Evolutionary conservation across 371 early-diverging fungal genomes (phyloP).

Genomic region (Mortierella sp.): DNA sequence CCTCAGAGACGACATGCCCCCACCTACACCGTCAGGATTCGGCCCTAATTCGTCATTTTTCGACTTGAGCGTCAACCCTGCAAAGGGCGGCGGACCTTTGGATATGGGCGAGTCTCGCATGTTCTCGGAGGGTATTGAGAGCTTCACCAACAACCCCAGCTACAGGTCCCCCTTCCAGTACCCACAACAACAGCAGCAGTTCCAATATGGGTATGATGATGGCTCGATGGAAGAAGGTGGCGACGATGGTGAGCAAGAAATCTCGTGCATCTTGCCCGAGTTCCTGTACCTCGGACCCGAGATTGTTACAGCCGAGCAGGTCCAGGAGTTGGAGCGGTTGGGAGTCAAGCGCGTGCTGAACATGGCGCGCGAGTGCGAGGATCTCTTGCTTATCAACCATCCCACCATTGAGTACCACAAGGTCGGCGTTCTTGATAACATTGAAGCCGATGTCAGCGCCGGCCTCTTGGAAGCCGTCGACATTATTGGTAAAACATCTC

Average conservation of each 20-base stretch:
- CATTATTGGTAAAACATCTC: slow-evolving; percentile 66
- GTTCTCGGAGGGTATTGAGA: slow-evolving; percentile 47
- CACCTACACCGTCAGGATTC: neutral
- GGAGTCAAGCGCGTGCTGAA: slow-evolving; percentile 68
- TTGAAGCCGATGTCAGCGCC: slow-evolving; percentile 72
- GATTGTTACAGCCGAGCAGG: slow-evolving; percentile 68
- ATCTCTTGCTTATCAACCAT: slow-evolving; percentile 60
- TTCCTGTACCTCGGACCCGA: slow-evolving; percentile 75
- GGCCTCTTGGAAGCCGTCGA: slow-evolving; percentile 72
- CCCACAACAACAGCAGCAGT: slow-evolving; percentile 20
- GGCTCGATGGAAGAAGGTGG: slow-evolving; percentile 26
- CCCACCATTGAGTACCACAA: slow-evolving; percentile 65
- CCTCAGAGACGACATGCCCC: neutral
- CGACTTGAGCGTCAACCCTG: slow-evolving; percentile 4
- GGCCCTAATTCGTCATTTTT: neutral
- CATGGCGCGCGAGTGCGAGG: slow-evolving; percentile 78
- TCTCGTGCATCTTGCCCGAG: slow-evolving; percentile 72
- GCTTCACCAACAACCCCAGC: slow-evolving; percentile 29
- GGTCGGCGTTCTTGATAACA: slow-evolving; percentile 70
- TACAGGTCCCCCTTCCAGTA: slow-evolving; percentile 12
- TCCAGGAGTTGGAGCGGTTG: slow-evolving; percentile 60
- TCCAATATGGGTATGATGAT: slow-evolving; percentile 32
- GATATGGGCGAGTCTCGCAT: slow-evolving; percentile 25
- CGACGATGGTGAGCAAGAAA: slow-evolving; percentile 67
- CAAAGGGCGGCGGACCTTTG: slow-evolving; percentile 1